Evolutionary conservation across 2,329 filamentous ascomycete species (phyloP).

Genomic region (Mollisiaceae sp.): DNA sequence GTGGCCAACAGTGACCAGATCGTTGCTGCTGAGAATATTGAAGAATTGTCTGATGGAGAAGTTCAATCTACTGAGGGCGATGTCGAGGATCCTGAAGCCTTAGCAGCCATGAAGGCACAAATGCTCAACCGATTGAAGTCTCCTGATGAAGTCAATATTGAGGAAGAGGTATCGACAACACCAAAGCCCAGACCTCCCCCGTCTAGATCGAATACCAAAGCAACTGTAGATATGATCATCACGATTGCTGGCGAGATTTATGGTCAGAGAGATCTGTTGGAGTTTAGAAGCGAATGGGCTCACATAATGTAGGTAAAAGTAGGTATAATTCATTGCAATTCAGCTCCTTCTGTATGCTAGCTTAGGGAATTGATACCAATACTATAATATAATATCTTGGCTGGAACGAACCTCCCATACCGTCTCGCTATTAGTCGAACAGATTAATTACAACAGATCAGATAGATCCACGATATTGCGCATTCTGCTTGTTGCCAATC

Average conservation of each 20-base stretch:
- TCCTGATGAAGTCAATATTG: conserved; percentile 23
- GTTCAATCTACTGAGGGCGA: not conserved
- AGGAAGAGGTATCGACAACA: conserved; percentile 15
- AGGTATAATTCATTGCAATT: conserved; percentile 11
- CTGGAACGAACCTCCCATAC: too few relatives aligned
- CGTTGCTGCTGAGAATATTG: conserved; percentile 4
- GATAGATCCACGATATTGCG: too few relatives aligned
- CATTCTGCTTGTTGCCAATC: too few relatives aligned
- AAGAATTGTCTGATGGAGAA: not conserved
- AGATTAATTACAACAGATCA: too few relatives aligned
- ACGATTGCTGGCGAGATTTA: conserved; percentile 88
- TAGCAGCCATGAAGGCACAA: conserved; percentile 1
- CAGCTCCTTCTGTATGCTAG: not conserved
- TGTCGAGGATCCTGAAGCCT: not conserved
- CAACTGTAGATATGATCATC: conserved; percentile 91
- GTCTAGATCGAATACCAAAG: conserved; percentile 48
- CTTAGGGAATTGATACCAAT: not conserved
- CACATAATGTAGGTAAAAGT: conserved; percentile 22
- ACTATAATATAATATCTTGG: too few relatives aligned
- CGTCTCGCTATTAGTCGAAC: too few relatives aligned
- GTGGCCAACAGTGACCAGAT: not conserved
- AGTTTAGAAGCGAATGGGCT: conserved; percentile 67
- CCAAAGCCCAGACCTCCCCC: conserved; percentile 4
- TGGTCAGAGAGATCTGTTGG: conserved; percentile 84
- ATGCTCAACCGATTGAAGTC: not conserved